These are phyloP conservation scores for Acacia pycnantha DNA, from an alignment of 331 rosid species.

Conservation along the genomic window DNA sequence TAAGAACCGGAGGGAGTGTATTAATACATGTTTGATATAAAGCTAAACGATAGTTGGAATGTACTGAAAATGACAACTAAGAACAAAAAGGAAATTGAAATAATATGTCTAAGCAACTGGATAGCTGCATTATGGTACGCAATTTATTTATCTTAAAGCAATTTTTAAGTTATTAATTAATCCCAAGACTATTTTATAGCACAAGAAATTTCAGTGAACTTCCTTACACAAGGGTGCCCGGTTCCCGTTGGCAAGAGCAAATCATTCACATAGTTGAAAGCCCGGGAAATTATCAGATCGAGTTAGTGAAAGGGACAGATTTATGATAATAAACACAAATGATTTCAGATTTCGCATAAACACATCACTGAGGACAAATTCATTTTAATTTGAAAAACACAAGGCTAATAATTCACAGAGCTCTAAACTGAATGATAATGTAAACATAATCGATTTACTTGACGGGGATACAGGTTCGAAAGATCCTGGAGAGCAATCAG, in stretches of 20 bases:
- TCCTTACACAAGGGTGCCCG: not conserved
- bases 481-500: not conserved
- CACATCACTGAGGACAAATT: not conserved
- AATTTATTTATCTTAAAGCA: not conserved
- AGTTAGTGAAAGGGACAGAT: not conserved
- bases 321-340: not conserved
- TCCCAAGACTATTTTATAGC: not conserved
- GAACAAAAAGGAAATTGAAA: not conserved
- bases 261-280: not conserved
- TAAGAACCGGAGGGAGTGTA: too few species aligned
- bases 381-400: not conserved
- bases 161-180: not conserved
- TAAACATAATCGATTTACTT: not conserved
- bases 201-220: not conserved
- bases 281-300: not conserved
- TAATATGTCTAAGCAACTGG: not conserved
- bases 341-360: not conserved
- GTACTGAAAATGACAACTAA: not conserved
- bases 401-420: slow-evolving; percentile 12
- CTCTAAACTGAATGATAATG: not conserved
- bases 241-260: not conserved
- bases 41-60: not conserved
- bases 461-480: not conserved
- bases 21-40: not conserved
- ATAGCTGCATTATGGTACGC: not conserved